Evolutionary conservation across 75 land plant species (phyloP), one percentile per base, ranked within the genome.

Genomic region (Cunninghamia lanceolata): DNA sequence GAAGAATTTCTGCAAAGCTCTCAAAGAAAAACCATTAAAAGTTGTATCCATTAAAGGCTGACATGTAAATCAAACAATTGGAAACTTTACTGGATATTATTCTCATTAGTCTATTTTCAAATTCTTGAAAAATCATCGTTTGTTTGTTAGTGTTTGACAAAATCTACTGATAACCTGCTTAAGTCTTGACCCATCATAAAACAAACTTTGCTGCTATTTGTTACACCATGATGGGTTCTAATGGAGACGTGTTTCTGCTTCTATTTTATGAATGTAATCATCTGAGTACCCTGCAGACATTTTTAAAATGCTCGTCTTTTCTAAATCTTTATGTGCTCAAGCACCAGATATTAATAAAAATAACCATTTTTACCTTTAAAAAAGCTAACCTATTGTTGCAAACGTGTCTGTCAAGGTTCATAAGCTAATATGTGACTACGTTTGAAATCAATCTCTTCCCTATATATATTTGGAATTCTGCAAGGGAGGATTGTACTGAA

Each of bases 1-100:
- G 92, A 34, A 89, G 94, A 52, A 21, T 91, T 76, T 43, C 87
- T 32, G 88, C 88, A 74, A 93, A 93, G 66, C 47, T 91, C 5
- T 86, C 82, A 54, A 87, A 81, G 45, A 79, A 42, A 54, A 86
- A 45, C 8, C 85, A 40, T 4, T 84, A 52, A 83, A 21, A 28
- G 16, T n/a, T 38, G n/a, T 28, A n/a, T n/a, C 4, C n/a, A 80
- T 42, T n/a, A 45, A 80, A 80, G 45, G 50, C 15, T 42, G 45
- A 45, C 50, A 42, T 80, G 30, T 25, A 45, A 43, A 45, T 80
- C 34, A 77, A 39, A 63, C n/a, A 21, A 63, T 63, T 63, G 1
- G 8, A 63, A 63, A 21, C 4, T 6, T 6, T 63, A 7, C 68
- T 25, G 52, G 52, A 63, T 63, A 63, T 63, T 25, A 56, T 21